phyloP scores from a whole-genome alignment of 225 moss, liverwort and hornwort species.

The Climacium dendroides region DNA sequence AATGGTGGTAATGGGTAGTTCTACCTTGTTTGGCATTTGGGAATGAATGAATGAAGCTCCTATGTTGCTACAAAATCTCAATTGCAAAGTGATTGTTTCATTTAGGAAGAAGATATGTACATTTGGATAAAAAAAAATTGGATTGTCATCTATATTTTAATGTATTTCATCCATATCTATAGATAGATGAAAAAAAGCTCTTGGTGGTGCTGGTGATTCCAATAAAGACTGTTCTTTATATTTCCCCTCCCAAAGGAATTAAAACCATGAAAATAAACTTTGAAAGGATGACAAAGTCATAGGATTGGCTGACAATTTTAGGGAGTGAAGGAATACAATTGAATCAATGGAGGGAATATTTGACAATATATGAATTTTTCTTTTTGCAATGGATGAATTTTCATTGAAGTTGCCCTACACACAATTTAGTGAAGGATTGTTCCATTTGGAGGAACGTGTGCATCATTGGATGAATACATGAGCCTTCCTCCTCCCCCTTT shows the following conservation, averaged over 20 bases:
- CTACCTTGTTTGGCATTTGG: no score
- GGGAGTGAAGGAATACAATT: no score
- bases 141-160: no score
- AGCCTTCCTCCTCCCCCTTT: background rate
- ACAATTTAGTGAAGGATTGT: rapidly evolving
- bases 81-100: no score
- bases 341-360: background rate
- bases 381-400: background rate
- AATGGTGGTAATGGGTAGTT: no score
- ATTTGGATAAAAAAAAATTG: background rate
- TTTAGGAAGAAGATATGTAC: no score
- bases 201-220: no score
- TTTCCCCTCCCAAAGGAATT: rapidly evolving
- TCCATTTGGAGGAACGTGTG: background rate
- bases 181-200: rapidly evolving
- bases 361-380: background rate
- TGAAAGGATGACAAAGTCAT: background rate
- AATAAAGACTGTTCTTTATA: rapidly evolving
- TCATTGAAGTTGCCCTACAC: no score
- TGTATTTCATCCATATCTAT: background rate
- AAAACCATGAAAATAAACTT: background rate
- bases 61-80: no score
- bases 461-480: background rate
- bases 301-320: no score
- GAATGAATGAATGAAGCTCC: no score